Evolutionary conservation across 331 rosid genomes (phyloP).

Genomic region (Pyrus hybrid): DNA sequence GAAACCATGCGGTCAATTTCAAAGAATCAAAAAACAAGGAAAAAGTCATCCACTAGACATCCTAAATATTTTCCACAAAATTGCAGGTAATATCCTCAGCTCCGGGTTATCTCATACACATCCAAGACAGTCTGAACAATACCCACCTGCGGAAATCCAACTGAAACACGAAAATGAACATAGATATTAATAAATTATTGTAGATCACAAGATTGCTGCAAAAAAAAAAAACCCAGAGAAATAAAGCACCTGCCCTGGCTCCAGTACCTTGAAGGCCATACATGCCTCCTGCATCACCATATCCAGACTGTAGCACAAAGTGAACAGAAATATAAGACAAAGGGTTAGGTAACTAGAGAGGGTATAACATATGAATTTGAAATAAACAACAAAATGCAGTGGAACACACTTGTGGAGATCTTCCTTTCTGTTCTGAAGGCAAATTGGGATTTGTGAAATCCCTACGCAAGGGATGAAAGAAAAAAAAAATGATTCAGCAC

Average conservation of each 20-base stretch:
- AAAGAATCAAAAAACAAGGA: neutral
- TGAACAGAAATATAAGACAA: neutral
- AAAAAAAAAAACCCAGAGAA: neutral
- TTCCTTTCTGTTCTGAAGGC: slow-evolving; percentile 92
- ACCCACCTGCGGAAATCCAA: slow-evolving; percentile 84
- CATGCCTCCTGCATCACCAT: slow-evolving; percentile 71
- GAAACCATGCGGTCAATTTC: neutral
- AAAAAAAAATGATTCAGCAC: slow-evolving; percentile 10
- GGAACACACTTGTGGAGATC: slow-evolving; percentile 66
- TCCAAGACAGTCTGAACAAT: slow-evolving; percentile 24
- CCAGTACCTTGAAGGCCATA: slow-evolving; percentile 76
- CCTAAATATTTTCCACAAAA: neutral
- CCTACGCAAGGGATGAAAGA: slow-evolving; percentile 28
- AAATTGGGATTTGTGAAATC: slow-evolving; percentile 88
- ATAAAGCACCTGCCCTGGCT: slow-evolving; percentile 57
- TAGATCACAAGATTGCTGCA: neutral
- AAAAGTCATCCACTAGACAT: neutral
- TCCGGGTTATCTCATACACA: slow-evolving; percentile 13
- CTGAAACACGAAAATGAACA: slow-evolving; percentile 35
- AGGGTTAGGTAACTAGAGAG: neutral
- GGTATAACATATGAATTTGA: neutral
- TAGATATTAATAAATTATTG: slow-evolving; percentile 23
- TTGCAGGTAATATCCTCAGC: slow-evolving; percentile 20
- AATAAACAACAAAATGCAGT: slow-evolving; percentile 8
- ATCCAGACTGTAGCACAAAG: slow-evolving; percentile 57